These are phyloP conservation scores for Sarocladium strictum DNA, from an alignment of 2,329 filamentous ascomycete species.

Conservation along the genomic window DNA sequence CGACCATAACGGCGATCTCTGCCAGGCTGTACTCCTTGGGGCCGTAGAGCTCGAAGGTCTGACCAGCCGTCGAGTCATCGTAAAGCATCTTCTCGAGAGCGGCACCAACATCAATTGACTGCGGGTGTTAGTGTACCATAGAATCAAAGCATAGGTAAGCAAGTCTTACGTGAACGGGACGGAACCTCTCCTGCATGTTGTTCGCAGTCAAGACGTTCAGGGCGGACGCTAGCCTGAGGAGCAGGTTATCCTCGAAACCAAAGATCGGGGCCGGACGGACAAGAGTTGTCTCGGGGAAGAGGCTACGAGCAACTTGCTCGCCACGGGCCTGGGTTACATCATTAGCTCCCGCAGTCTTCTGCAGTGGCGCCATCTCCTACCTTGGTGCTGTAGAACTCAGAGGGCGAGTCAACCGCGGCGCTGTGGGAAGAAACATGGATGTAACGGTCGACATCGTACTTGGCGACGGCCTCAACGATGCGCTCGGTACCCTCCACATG, in stretches of 20 bases:
- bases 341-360: slow-evolving; percentile 12
- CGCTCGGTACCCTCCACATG: slow-evolving; percentile 89
- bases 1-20: slow-evolving; percentile 81
- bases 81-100: slow-evolving; percentile 86
- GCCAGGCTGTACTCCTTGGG: slow-evolving; percentile 86
- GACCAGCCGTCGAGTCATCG: slow-evolving; percentile 81
- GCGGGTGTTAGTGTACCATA: slow-evolving; percentile 6
- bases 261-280: slow-evolving; percentile 92
- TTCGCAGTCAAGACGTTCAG: slow-evolving; percentile 86
- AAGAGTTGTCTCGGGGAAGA: slow-evolving; percentile 96
- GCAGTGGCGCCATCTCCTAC: slow-evolving; percentile 30
- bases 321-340: slow-evolving; percentile 56
- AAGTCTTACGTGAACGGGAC: slow-evolving; percentile 74
- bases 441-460: slow-evolving; percentile 96
- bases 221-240: slow-evolving; percentile 75
- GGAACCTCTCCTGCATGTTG: slow-evolving; percentile 85
- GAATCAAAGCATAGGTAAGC: background rate
- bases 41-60: slow-evolving; percentile 93
- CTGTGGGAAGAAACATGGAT: slow-evolving; percentile 97
- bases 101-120: slow-evolving; percentile 84
- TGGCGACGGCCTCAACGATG: slow-evolving; percentile 89
- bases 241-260: slow-evolving; percentile 87
- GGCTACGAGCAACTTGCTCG: slow-evolving; percentile 76
- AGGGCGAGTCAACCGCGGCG: slow-evolving; percentile 70
- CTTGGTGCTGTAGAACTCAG: slow-evolving; percentile 91